phyloP scores from a whole-genome alignment of 2,329 filamentous ascomycete species.

The Talaromyces verruculosus region DNA sequence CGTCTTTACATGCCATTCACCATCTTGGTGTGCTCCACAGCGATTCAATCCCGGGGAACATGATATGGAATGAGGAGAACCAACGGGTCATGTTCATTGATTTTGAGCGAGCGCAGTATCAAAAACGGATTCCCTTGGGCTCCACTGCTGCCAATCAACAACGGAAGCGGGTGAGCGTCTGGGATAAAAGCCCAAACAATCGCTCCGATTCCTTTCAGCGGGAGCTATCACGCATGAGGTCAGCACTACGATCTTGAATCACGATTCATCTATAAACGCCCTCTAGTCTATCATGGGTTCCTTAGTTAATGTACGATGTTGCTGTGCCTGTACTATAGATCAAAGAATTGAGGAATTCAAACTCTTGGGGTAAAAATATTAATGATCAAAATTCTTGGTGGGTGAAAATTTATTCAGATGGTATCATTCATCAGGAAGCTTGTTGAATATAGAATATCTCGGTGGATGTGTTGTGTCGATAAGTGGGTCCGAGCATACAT shows the following conservation, averaged over 20 bases:
- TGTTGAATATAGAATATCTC: too few species aligned
- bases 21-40: slow-evolving; percentile 8
- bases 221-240: slow-evolving; percentile 10
- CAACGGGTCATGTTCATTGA: slow-evolving; percentile 13
- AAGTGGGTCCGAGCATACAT: too few species aligned
- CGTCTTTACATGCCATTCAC: neutral
- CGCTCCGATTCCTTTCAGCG: neutral
- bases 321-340: too few species aligned
- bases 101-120: neutral
- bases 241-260: neutral
- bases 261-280: too few species aligned
- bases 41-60: slow-evolving; percentile 9
- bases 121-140: neutral
- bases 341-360: too few species aligned
- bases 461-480: too few species aligned
- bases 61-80: slow-evolving; percentile 7
- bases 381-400: too few species aligned
- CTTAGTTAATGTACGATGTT: too few species aligned
- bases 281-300: too few species aligned
- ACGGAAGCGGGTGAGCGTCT: slow-evolving; percentile 2
- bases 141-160: slow-evolving; percentile 7
- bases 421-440: too few species aligned
- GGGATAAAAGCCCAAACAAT: slow-evolving; percentile 12
- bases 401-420: too few species aligned
- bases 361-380: too few species aligned